Base-by-base conservation (phyloP, 805 yeast species). In the Spathaspora sp. region DNA sequence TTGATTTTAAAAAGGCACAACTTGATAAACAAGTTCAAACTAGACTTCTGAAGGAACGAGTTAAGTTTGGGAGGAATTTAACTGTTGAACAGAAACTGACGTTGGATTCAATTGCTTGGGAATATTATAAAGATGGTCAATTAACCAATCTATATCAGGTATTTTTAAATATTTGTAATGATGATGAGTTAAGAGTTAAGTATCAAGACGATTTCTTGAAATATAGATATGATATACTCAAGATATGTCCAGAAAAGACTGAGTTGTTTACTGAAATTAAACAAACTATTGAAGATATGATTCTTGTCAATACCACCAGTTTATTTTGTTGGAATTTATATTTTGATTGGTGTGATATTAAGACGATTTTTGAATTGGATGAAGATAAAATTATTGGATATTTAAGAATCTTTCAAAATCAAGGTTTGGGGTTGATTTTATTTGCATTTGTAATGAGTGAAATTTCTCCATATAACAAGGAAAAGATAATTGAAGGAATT, bases 261-360 rank as follows among this genome's bases (percentile, higher is more conserved):
- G 19, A 35, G 12, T 26, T 55, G 42, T 70, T 71, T 9, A 58
- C 59, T 1, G 76, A 79, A 26, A 68, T 91, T 3, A 70, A 70
- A 44, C 81, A 79, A 9, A 75, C 82, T 77, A 81, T 82, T 0
- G 84, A 82, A 12, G 96, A 87, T 35, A 81, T 92, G 85, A 81
- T 91, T 3, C 69, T 86, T 14, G 81, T 93, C 14, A 78, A 81
- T 40, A 80, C 85, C 19, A 76, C 78, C 1, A 82, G 83, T 5
- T 72, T 80, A 38, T 69, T 78, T 29, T 89, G 91, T 1, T 92
- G 97, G 96, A 74, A 77, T 39, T 61, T 85, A 10, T 82, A 81
- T 60, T 79, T 90, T 52, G 94, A 91, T 56, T 87, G 93, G 86
- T 57, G 71, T 23, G 96, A 91, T 64, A 77, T 76, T 7, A 63